Evolutionary conservation across 176 grass and related monocot species (phyloP), one percentile per base, ranked within the genome.

Genomic region (Oryza brachyantha): DNA sequence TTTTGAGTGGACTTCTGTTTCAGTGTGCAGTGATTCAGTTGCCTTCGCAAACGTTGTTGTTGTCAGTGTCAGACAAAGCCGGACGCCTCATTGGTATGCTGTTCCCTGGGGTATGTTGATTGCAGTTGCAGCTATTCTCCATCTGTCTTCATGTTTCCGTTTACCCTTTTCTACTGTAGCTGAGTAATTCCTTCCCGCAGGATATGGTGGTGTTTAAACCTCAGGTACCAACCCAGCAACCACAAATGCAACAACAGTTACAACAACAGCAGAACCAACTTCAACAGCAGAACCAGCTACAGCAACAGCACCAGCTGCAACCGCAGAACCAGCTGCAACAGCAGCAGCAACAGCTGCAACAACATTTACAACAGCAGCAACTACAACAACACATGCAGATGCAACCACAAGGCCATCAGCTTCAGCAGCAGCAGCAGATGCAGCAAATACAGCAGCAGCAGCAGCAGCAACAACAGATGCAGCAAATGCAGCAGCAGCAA

Each of bases 151-250:
- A 34, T 35, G 21, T 46, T 70, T 76, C 61, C 73, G 40, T 76
- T 26, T 73, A 70, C 63, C n/a, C 64, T 70, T 84, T 31, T 84
- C 34, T 54, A 21, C 32, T 10, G 58, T 35, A 54, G 11, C 34
- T 85, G 59, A 79, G 41, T 36, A 39, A 13, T 19, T 27, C 70
- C 8, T 29, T 60, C 0, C 7, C 64, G 29, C 65, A 99, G 96
- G 96, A 99, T 79, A 93, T 99, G 90, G 92, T 99, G 71, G 96
- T 96, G n/a, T 99, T 99, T 60, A 99, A 95, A 81, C 96, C 96
- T 7, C 96, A 99, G 58, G 96, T 96, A 17, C n/a, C 90, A n/a
- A 84, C 85, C 63, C 92, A 94, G 72, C 92, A 90, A 66, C 90
- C 78, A 61, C 83, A 65, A 29, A 86, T 80, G 57, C 90, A 68